Evolutionary conservation across 768 basidiomycete genomes (phyloP).

Genomic region (Phanerodontia chrysosporium): DNA sequence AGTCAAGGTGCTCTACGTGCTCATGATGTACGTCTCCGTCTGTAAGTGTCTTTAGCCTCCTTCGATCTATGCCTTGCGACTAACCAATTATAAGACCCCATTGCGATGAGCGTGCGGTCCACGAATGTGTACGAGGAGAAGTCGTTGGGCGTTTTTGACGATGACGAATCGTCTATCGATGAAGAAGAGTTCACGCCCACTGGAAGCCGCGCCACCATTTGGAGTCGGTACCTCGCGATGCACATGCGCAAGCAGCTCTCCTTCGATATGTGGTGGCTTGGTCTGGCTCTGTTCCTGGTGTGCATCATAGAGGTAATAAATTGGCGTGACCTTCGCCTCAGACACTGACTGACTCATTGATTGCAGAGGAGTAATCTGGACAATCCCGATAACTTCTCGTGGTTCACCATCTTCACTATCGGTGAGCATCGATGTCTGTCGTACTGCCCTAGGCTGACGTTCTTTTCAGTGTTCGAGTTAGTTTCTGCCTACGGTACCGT

Average conservation of each 20-base stretch:
- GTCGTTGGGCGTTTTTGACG: constrained; percentile 76
- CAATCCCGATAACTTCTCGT: constrained; percentile 46
- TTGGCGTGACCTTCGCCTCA: background rate
- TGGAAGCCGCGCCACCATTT: constrained; percentile 55
- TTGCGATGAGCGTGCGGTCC: constrained; percentile 88
- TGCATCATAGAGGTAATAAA: constrained; percentile 88
- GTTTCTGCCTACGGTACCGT: constrained; percentile 88
- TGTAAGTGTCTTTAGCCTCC: constrained; percentile 44
- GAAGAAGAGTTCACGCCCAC: constrained; percentile 40
- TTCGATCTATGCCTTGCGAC: background rate
- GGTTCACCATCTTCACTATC: constrained; percentile 85
- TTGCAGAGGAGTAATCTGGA: constrained; percentile 55
- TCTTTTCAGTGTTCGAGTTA: constrained; percentile 88
- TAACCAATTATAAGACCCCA: constrained; percentile 55
- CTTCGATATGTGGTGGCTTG: constrained; percentile 94
- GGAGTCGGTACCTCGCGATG: constrained; percentile 75
- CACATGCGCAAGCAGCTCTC: constrained; percentile 87
- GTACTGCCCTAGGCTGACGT: no score
- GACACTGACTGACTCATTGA: background rate
- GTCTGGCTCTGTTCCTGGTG: constrained; percentile 76
- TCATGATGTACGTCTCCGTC: constrained; percentile 92
- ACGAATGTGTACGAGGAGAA: constrained; percentile 93
- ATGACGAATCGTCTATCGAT: constrained; percentile 29
- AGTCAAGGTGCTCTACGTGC: constrained; percentile 84
- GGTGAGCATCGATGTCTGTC: constrained; percentile 43